These are phyloP conservation scores for Ophiostoma tasmaniense DNA, from an alignment of 2,329 filamentous ascomycete species.

Conservation along the genomic window DNA sequence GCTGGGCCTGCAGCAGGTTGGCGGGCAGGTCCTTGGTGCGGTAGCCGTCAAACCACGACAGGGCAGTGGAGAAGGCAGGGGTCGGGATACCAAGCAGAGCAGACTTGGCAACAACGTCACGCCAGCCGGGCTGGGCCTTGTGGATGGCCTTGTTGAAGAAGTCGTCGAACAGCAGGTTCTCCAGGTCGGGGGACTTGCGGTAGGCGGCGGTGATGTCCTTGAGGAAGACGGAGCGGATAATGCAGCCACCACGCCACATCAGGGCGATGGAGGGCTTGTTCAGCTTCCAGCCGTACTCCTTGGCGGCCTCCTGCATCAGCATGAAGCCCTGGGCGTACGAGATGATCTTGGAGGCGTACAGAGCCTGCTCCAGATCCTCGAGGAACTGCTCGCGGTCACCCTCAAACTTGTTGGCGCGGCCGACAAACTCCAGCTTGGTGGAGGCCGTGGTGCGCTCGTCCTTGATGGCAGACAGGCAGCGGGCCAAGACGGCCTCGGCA, in stretches of 20 bases:
- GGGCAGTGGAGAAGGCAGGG: conserved; percentile 90
- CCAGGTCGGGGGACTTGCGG: conserved; percentile 84
- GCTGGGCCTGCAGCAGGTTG: conserved; percentile 97
- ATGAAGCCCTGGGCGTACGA: conserved; percentile 99
- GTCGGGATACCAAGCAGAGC: conserved; percentile 93
- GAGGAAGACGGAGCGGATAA: conserved; percentile 98
- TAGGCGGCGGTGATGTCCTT: conserved; percentile 99
- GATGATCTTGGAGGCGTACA: conserved; percentile 99
- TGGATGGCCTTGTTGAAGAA: conserved; percentile 99
- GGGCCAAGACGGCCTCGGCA: conserved; percentile 89
- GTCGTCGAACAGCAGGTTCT: conserved; percentile 97
- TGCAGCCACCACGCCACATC: conserved; percentile 99
- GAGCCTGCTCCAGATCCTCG: conserved; percentile 93
- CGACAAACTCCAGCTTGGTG: conserved; percentile 61
- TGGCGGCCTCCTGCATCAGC: conserved; percentile 97
- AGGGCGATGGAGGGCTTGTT: conserved; percentile 99
- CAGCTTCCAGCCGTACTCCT: conserved; percentile 95
- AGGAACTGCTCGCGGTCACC: conserved; percentile 92
- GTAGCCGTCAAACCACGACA: conserved; percentile 99
- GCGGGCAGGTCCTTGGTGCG: conserved; percentile 93
- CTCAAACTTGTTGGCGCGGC: conserved; percentile 70
- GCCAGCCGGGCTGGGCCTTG: conserved; percentile 88
- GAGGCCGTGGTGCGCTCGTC: conserved; percentile 79
- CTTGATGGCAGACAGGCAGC: conserved; percentile 93
- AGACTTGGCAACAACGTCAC: conserved; percentile 82